Evolutionary conservation across 2,329 filamentous ascomycete genomes (phyloP).

Genomic region (Diatrype stigma): DNA sequence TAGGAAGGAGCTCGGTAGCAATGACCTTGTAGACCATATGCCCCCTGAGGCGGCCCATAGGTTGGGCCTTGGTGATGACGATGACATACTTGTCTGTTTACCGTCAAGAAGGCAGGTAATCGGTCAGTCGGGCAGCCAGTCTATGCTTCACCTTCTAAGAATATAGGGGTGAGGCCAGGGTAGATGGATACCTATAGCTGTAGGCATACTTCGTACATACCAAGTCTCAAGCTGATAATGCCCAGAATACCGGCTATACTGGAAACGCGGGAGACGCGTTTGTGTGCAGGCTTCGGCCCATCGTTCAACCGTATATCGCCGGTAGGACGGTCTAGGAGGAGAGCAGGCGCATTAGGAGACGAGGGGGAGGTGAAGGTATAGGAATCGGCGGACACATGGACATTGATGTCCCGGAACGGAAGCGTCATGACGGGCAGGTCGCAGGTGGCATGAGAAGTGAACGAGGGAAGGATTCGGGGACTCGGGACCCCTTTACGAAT

Average conservation of each 20-base stretch:
- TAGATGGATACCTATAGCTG: no score
- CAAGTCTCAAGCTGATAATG: slow-evolving; percentile 87
- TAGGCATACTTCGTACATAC: slow-evolving; percentile 43
- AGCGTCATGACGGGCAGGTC: slow-evolving; percentile 32
- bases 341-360: slow-evolving; percentile 78
- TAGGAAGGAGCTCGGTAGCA: slow-evolving; percentile 85
- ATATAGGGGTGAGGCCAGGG: background rate
- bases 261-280: slow-evolving; percentile 69
- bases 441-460: slow-evolving; percentile 3
- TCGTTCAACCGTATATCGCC: slow-evolving; percentile 85
- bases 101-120: background rate
- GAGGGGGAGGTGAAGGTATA: slow-evolving; percentile 98
- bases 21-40: slow-evolving; percentile 95
- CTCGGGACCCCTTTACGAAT: no score
- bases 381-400: slow-evolving; percentile 84
- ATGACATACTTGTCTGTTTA: slow-evolving; percentile 85
- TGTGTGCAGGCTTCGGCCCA: slow-evolving; percentile 68
- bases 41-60: slow-evolving; percentile 85
- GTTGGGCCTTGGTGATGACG: slow-evolving; percentile 89
- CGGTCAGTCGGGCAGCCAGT: background rate
- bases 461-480: background rate
- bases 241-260: slow-evolving; percentile 94
- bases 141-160: no score
- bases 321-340: slow-evolving; percentile 87
- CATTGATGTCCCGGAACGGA: slow-evolving; percentile 94